These are phyloP conservation scores for Botrytis galanthina DNA, from an alignment of 2,329 filamentous ascomycete species.

Conservation along the genomic window DNA sequence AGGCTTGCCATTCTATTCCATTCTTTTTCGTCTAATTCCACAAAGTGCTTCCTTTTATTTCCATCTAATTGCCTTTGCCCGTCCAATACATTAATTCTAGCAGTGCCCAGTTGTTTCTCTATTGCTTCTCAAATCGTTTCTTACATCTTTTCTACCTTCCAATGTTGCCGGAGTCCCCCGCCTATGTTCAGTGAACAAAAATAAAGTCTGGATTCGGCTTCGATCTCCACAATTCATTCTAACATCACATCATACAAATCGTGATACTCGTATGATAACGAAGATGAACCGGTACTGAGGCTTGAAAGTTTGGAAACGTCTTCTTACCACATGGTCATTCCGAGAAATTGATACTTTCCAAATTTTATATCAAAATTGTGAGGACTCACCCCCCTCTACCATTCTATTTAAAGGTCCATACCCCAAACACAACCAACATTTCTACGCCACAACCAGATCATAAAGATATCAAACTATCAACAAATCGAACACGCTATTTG, in stretches of 20 bases:
- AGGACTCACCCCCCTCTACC: background rate
- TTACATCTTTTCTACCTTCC: background rate
- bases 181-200: conserved; percentile 1
- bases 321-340: conserved; percentile 6
- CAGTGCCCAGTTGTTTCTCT: conserved; percentile 11
- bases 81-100: conserved; percentile 1
- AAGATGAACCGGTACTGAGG: conserved; percentile 21
- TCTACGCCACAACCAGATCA: conserved; percentile 17
- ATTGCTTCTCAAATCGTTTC: background rate
- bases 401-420: conserved; percentile 17
- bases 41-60: background rate
- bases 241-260: conserved; percentile 22
- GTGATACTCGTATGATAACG: conserved; percentile 24
- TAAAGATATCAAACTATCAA: conserved; percentile 13
- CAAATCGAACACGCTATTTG: background rate
- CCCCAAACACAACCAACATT: conserved; percentile 13
- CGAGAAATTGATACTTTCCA: background rate
- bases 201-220: conserved; percentile 13
- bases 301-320: conserved; percentile 13
- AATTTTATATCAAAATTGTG: conserved; percentile 4
- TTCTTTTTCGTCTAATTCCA: background rate
- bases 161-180: conserved; percentile 20
- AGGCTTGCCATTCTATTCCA: background rate
- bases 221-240: conserved; percentile 19
- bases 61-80: conserved; percentile 7